Base-by-base conservation (phyloP, 192 early-diverging fungal genomes). In the Podila verticillata region DNA sequence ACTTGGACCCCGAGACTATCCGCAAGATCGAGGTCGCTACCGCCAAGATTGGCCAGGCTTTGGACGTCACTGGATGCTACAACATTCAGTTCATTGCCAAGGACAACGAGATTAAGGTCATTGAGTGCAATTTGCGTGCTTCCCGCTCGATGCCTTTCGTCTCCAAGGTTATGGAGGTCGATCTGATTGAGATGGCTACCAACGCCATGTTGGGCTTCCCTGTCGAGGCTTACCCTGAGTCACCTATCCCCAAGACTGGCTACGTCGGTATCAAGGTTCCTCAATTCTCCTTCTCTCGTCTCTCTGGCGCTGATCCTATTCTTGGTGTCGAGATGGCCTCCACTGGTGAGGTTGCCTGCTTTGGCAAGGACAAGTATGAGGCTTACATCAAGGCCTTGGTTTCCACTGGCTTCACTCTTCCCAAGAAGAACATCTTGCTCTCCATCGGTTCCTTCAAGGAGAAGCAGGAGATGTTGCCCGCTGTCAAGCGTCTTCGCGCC, bases 21-120 rank as follows among this genome's bases (percentile, higher is more conserved):
- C 83, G 88, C 68, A 97, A 97, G 89, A 95, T 98, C 64, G 96
- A 96, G 73, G 88, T 86, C 56, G 96, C 96, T 10, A 97, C 97
- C 10, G 88, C 91, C 39, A 97, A 97, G 71, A 96, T 99, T 66
- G 98, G 90, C 30, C 89, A 91, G 75, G 96, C 96, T 20, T 85
- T 99, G 57, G 94, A 98, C 61, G 93, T 98, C 20, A 99, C 98
- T n/a, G 97, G 97, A 24, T 97, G 96, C 22, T 94, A 88, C 89
- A 99, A 99, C 87, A 99, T 99, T 82, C 97, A 99, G 87, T 96
- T 99, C 74, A 98, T 99, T 87, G 96, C 96, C 82, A 99, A 98
- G 90, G 94, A 99, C 86, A 97, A 97, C 79, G 96, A 98, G 83
- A 96, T 99, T 87, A 99, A 99, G 90, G 95, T 99, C 62, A 99